phyloP scores from a whole-genome alignment of 2,329 filamentous ascomycete genomes.

The Phaeophleospora eucalypticola region DNA sequence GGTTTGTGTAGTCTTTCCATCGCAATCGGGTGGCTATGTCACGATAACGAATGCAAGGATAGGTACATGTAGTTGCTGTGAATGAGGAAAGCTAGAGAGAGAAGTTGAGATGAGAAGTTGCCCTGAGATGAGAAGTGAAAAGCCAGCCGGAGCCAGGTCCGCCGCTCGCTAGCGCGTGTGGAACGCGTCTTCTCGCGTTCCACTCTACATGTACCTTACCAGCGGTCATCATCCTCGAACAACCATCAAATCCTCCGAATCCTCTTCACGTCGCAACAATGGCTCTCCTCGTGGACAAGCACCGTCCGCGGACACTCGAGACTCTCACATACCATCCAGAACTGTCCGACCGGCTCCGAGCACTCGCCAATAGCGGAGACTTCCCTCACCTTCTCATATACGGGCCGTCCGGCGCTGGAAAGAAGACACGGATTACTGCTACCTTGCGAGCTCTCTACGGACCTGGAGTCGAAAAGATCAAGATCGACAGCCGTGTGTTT shows the following conservation, averaged over 20 bases:
- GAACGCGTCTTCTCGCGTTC: too few relatives aligned
- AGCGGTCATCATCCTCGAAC: too few relatives aligned
- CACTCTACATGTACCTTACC: too few relatives aligned
- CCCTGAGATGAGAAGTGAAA: too few relatives aligned
- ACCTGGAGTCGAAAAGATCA: conserved; percentile 98
- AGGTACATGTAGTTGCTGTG: too few relatives aligned
- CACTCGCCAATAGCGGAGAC: conserved; percentile 90
- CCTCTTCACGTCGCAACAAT: conserved; percentile 36
- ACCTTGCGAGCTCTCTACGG: conserved; percentile 94
- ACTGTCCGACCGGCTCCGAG: conserved; percentile 78
- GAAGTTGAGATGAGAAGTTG: too few relatives aligned
- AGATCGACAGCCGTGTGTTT: conserved; percentile 96
- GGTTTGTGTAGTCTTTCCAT: too few relatives aligned
- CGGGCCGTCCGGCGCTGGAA: conserved; percentile 91
- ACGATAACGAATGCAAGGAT: too few relatives aligned
- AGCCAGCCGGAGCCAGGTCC: too few relatives aligned
- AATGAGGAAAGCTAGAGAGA: too few relatives aligned
- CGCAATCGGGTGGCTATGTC: too few relatives aligned
- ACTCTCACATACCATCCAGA: conserved; percentile 81
- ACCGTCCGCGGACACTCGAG: conserved; percentile 69
- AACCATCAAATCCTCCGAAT: conserved; percentile 1
- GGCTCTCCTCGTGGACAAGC: conserved; percentile 63
- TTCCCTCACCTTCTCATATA: conserved; percentile 98
- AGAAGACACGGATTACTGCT: conserved; percentile 94
- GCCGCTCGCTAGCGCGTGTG: too few relatives aligned